Evolutionary conservation across 106 monocot genomes (phyloP).

Genomic region (Cymbidium sinense): DNA sequence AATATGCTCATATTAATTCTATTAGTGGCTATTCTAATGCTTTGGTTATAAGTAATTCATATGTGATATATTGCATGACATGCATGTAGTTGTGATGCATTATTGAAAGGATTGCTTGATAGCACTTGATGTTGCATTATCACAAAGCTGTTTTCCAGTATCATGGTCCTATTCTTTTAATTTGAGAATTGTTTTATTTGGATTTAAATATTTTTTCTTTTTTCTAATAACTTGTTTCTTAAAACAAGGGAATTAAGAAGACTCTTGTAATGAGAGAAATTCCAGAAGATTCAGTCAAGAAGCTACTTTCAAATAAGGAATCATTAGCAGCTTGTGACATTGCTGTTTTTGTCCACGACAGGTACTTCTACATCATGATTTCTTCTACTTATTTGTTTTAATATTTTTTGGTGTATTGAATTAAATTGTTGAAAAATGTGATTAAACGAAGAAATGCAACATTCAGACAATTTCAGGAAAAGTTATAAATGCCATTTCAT

Average conservation of each 20-base stretch:
- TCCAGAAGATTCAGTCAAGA: slow-evolving; percentile 71
- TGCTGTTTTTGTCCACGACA: slow-evolving; percentile 89
- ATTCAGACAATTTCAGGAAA: no score
- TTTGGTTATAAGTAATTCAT: not conserved
- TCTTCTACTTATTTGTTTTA: not conserved
- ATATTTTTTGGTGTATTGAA: not conserved
- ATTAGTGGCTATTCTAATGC: not conserved
- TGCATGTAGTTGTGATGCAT: not conserved
- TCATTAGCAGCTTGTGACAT: slow-evolving; percentile 85
- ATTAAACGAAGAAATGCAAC: not conserved
- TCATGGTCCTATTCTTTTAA: not conserved
- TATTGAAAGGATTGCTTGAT: not conserved
- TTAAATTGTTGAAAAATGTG: not conserved
- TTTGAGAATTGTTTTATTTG: not conserved
- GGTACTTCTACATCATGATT: slow-evolving; percentile 28
- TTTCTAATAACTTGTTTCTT: slow-evolving; percentile 2
- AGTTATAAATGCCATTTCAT: no score
- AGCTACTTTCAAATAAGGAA: slow-evolving; percentile 57
- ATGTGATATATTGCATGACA: not conserved
- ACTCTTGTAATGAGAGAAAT: slow-evolving; percentile 89
- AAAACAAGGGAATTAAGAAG: slow-evolving; percentile 59
- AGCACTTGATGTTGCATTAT: not conserved
- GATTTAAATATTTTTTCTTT: not conserved
- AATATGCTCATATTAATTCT: not conserved
- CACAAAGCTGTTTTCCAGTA: not conserved